Base-by-base conservation (phyloP, 371 early-diverging fungal genomes). In the Dichotomocladium elegans region DNA sequence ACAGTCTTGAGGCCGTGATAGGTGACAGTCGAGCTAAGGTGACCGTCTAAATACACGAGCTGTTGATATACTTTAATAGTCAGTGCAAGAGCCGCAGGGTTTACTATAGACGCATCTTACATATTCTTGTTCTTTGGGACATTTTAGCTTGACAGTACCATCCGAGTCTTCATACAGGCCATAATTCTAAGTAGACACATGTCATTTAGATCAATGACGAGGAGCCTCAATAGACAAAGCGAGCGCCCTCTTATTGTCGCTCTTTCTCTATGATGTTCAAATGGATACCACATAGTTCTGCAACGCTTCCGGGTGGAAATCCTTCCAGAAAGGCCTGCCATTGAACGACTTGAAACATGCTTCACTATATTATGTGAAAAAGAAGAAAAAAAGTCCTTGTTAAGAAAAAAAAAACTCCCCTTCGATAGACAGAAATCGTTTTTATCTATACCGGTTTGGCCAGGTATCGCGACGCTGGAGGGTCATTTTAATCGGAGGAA, bases 61-160 rank as follows among this genome's bases (percentile, higher is more conserved):
- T 37, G 19, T 8, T 5, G 3, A 35, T 35, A n/a, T n/a, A n/a
- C 17, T 15, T 37, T 8, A n/a, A 37, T 37, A 1, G 19, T 37
- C 5, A 37, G 4, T 19, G 3, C 1, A 1, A 8, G 9, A 11
- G 3, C 4, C 28, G 12, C 1, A n/a, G n/a, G n/a, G n/a, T n/a
- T n/a, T 37, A 37, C 19, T 6, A 14, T 27, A 9, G 22, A 17
- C 7, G 33, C 6, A 2, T 26, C 60, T 57, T 70, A 70, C 74
- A 29, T 66, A 57, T 68, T 74, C 74, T 33, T 66, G 62, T 31
- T 68, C 68, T 49, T 37, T 61, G 1, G 61, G 55, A 12, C 64
- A 64, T 30, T 74, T 74, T 12, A 74, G 42, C 17, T 60, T 66
- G 7, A 74, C 56, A 3, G 68, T 66, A 1, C 71, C 71, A 12